phyloP scores from a whole-genome alignment of 495 filamentous ascomycete genomes.

The Podospora tetraspora region DNA sequence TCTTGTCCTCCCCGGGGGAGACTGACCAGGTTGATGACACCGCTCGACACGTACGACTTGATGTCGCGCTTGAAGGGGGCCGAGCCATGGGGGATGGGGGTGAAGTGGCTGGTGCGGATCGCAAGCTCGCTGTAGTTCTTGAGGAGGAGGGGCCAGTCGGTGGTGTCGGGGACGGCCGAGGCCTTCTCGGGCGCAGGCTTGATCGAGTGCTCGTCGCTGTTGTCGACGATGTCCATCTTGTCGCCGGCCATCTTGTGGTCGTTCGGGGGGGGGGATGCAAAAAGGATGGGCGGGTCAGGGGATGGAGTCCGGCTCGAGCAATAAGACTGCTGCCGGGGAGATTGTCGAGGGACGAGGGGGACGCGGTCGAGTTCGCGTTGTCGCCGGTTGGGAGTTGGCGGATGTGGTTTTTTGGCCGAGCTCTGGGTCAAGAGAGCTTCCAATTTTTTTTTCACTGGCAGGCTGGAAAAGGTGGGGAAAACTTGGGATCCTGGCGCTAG shows the following conservation, averaged over 20 bases:
- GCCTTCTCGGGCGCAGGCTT: slow-evolving; percentile 65
- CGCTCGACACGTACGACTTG: slow-evolving; percentile 90
- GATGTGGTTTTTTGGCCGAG: slow-evolving; percentile 2
- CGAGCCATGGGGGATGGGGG: slow-evolving; percentile 84
- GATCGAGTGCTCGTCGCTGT: slow-evolving; percentile 61
- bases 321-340: background rate
- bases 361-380: slow-evolving; percentile 2
- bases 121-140: slow-evolving; percentile 87
- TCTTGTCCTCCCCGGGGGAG: background rate
- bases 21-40: slow-evolving; percentile 72
- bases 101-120: slow-evolving; percentile 86
- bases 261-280: background rate
- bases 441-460: slow-evolving; percentile 24
- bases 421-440: slow-evolving; percentile 7
- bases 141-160: slow-evolving; percentile 80
- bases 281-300: background rate
- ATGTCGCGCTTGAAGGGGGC: slow-evolving; percentile 84
- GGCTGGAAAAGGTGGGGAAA: slow-evolving; percentile 20
- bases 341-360: background rate
- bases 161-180: slow-evolving; percentile 66
- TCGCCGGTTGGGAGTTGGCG: slow-evolving; percentile 1
- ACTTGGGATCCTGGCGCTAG: slow-evolving; percentile 16
- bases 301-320: background rate
- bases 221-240: slow-evolving; percentile 53
- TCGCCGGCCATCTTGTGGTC: slow-evolving; percentile 16